These are phyloP conservation scores for Solanum sparsipilum DNA, from an alignment of 257 asterid species.

Conservation along the genomic window DNA sequence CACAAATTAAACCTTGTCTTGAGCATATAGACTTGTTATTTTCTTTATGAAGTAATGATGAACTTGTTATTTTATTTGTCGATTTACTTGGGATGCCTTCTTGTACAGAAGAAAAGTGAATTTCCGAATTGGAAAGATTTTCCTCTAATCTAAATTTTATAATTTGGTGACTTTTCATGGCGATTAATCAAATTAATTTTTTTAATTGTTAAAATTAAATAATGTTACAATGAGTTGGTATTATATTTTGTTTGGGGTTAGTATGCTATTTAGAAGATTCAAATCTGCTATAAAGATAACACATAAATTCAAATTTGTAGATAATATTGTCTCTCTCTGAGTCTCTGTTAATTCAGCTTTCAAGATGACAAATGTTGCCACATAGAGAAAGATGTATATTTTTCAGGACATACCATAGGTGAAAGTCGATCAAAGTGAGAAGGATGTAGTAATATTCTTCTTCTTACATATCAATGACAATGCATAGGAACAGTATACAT, in stretches of 20 bases:
- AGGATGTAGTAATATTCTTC: not conserved
- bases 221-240: not conserved
- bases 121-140: not conserved
- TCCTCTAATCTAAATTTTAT: not conserved
- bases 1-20: not conserved
- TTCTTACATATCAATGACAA: not conserved
- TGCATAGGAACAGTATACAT: not conserved
- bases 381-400: not conserved
- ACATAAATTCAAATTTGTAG: not conserved
- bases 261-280: not conserved
- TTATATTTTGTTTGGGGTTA: not conserved
- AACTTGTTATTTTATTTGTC: not conserved
- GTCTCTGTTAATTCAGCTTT: not conserved
- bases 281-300: not conserved
- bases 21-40: not conserved
- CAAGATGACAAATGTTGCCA: not conserved
- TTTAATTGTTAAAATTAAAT: not conserved
- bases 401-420: not conserved
- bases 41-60: not conserved
- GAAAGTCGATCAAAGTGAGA: not conserved
- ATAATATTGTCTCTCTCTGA: not conserved
- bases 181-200: not conserved
- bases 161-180: not conserved
- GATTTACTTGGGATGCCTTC: not conserved
- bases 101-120: not conserved